phyloP scores from a whole-genome alignment of 768 basidiomycete species.

The Rhizopogon vinicolor region DNA sequence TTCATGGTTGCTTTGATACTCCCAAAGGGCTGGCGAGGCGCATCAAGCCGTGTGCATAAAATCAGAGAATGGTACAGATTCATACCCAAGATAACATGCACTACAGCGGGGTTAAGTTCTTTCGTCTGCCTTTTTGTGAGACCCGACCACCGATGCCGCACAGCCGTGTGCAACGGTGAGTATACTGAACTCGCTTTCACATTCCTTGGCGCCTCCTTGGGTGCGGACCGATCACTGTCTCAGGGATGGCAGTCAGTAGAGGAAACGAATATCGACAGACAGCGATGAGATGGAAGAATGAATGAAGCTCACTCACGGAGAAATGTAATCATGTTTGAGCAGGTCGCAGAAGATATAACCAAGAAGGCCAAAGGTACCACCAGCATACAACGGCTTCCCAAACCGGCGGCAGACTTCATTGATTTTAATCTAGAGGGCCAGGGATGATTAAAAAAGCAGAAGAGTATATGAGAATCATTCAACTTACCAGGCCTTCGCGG shows the following conservation, averaged over 20 bases:
- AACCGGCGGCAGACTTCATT: constrained; percentile 77
- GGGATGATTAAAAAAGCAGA: constrained; percentile 8
- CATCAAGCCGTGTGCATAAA: constrained; percentile 1
- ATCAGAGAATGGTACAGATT: not conserved
- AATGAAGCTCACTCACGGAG: constrained; percentile 53
- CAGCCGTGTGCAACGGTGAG: constrained; percentile 53
- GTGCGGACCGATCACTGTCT: constrained; percentile 57
- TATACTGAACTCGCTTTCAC: constrained; percentile 63
- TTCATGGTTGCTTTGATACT: constrained; percentile 61
- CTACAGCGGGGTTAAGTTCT: constrained; percentile 70
- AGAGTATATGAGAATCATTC: not conserved
- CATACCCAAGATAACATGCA: constrained; percentile 72
- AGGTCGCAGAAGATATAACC: constrained; percentile 97
- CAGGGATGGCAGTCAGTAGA: constrained; percentile 5
- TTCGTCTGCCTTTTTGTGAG: constrained; percentile 76
- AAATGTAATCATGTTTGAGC: constrained; percentile 79
- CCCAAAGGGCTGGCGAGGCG: constrained; percentile 64
- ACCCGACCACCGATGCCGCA: constrained; percentile 64
- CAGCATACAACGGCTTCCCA: constrained; percentile 83
- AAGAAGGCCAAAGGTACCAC: constrained; percentile 83
- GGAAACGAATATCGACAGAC: constrained; percentile 3
- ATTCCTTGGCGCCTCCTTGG: constrained; percentile 54
- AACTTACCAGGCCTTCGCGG: constrained; percentile 64
- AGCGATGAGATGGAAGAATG: not conserved
- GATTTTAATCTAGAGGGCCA: constrained; percentile 54